These are phyloP conservation scores for Cryphonectria japonica DNA, from an alignment of 2,329 filamentous ascomycete genomes.

Conservation along the genomic window DNA sequence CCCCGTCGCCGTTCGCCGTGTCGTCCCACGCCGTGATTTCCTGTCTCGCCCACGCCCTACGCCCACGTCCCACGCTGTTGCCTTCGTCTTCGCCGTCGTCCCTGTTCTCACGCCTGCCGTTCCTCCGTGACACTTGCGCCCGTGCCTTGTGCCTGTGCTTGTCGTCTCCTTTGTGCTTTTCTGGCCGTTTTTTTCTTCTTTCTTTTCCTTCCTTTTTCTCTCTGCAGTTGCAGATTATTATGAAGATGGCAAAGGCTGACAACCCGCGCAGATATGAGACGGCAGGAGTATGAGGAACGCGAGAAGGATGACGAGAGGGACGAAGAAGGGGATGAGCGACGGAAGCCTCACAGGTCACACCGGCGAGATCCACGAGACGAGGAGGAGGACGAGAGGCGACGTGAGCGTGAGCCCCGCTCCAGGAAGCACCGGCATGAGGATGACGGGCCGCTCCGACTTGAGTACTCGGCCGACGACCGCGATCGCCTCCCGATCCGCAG, in stretches of 20 bases:
- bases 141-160: constrained; percentile 29
- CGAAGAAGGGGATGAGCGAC: constrained; percentile 40
- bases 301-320: constrained; percentile 26
- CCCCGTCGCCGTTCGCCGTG: constrained; percentile 28
- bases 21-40: constrained; percentile 28
- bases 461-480: constrained; percentile 36
- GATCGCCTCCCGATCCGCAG: constrained; percentile 36
- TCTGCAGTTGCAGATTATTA: constrained; percentile 25
- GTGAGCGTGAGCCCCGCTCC: constrained; percentile 39
- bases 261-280: constrained; percentile 41
- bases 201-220: constrained; percentile 20
- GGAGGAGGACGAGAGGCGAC: constrained; percentile 38
- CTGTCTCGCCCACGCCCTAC: constrained; percentile 12
- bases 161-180: constrained; percentile 28
- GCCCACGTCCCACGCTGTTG: constrained; percentile 24
- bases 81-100: constrained; percentile 19
- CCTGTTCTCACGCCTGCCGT: constrained; percentile 16
- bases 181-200: constrained; percentile 21
- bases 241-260: constrained; percentile 33
- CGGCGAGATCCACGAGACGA: constrained; percentile 38
- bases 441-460: constrained; percentile 39
- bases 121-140: constrained; percentile 29
- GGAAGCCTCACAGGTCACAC: constrained; percentile 34
- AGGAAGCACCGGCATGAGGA: constrained; percentile 34
- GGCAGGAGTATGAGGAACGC: constrained; percentile 45